Base-by-base conservation (phyloP, 306 rosid genomes). In the Malus orientalis region DNA sequence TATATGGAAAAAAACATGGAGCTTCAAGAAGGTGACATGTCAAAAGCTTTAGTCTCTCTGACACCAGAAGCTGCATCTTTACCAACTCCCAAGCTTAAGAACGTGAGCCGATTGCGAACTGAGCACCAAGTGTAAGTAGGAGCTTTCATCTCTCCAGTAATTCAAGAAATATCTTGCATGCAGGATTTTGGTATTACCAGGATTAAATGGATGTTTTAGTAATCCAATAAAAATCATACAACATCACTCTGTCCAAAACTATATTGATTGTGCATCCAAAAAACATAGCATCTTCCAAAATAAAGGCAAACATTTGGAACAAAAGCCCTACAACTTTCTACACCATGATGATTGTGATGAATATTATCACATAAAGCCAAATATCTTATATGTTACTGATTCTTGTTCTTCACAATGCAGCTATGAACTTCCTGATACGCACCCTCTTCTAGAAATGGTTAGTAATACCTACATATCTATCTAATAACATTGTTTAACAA, bases 81-180 rank as follows among this genome's bases (percentile, higher is more conserved):
- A 82, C 99, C 99, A 66, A 77, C 47, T 33, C 90, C 99, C 73
- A 96, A 87, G 91, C 93, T 96, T 30, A 96, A 96, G 90, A 88
- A 92, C 80, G 81, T 92, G 83, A 87, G 88, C 87, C 82, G 92
- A 67, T 86, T 95, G 47, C 93, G 99, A 79, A 95, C 99, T 76
- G 99, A 95, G 83, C 99, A 95, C 73, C 89, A 85, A 74, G 99
- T 95, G 99, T 95, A 90, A 92, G 98, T 81, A 74, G 78, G 49
- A 82, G 58, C 49, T 70, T 57, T 60, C 72, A 74, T 54, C 64
- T 70, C 77, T 80, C 70, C 53, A 70, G 73, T 36, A 64, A 78
- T 74, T 81, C 73, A 78, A 53, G 38, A 69, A 77, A 33, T 55
- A 55, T 73, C 22, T 20, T 45, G 38, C 59, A 74, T 44, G 59